Conservation (phyloP, 148 eudicot species). For the Amaranthus hypochondriacus region DNA sequence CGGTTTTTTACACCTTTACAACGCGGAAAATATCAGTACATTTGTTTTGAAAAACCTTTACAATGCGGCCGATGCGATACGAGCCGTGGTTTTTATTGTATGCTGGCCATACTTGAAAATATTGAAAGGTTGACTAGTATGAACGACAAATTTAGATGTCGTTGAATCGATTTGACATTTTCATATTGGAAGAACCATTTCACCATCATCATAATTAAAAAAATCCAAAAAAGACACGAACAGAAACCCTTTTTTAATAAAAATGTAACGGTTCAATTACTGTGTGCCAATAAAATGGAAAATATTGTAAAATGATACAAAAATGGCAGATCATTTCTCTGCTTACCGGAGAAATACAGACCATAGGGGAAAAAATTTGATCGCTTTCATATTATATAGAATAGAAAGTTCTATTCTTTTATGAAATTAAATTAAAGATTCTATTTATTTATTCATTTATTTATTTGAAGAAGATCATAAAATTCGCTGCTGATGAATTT, state of each 20-base stretch:
- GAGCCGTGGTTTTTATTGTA: no score
- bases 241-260: background rate
- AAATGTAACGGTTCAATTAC: background rate
- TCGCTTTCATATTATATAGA: background rate
- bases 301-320: background rate
- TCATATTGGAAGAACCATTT: background rate
- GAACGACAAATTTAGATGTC: slow-evolving; percentile 1
- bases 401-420: slow-evolving; percentile 3
- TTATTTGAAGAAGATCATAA: slow-evolving; percentile 19
- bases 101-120: background rate
- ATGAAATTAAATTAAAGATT: background rate
- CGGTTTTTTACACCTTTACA: no score
- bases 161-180: background rate
- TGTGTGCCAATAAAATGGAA: slow-evolving; percentile 4
- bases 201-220: background rate
- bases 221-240: background rate
- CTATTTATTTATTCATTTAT: background rate
- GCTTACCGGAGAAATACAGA: background rate
- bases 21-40: no score
- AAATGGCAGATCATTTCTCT: background rate
- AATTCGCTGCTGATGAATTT: slow-evolving; percentile 30
- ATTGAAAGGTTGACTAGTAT: background rate
- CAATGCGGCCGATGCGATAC: no score
- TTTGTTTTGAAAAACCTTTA: no score
- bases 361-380: slow-evolving; percentile 8